phyloP scores from a whole-genome alignment of 768 basidiomycete genomes.

The Daedaleopsis sinensis region DNA sequence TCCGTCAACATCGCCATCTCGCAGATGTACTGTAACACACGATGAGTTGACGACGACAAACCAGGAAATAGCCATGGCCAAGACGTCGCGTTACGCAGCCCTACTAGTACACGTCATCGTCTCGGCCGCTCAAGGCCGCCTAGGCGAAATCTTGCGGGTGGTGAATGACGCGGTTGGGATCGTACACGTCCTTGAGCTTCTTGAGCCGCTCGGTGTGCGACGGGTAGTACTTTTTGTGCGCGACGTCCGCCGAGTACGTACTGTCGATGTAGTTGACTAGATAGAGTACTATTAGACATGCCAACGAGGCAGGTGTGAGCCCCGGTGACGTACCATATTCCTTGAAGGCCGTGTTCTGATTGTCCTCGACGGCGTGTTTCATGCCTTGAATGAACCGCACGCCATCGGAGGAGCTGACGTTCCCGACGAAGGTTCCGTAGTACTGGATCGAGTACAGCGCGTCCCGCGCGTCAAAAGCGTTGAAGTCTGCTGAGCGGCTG shows the following conservation, averaged over 20 bases:
- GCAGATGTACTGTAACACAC: no score
- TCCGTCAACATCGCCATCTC: no score
- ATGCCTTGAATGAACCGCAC: conserved; percentile 3
- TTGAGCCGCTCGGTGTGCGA: conserved; percentile 1
- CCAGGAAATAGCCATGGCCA: no score
- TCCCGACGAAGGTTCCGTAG: neutral
- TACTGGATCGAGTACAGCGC: conserved; percentile 12
- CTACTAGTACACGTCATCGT: no score
- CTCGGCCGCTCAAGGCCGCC: no score
- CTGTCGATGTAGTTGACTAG: conserved; percentile 10
- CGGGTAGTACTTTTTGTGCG: conserved; percentile 4
- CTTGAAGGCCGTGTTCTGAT: neutral
- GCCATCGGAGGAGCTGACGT: neutral
- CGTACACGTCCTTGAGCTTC: conserved; percentile 5
- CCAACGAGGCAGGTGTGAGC: neutral
- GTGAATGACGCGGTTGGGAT: neutral
- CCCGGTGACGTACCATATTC: conserved; percentile 3
- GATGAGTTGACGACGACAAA: no score
- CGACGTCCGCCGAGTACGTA: conserved; percentile 1
- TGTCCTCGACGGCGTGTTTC: conserved; percentile 2
- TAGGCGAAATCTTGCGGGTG: conserved; percentile 2
- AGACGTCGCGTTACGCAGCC: no score
- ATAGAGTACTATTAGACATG: no score
- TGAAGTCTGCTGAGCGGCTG: neutral
- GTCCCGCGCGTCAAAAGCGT: conserved; percentile 3